Conservation (phyloP, 2,329 filamentous ascomycete species). For the Shiraia sp. region DNA sequence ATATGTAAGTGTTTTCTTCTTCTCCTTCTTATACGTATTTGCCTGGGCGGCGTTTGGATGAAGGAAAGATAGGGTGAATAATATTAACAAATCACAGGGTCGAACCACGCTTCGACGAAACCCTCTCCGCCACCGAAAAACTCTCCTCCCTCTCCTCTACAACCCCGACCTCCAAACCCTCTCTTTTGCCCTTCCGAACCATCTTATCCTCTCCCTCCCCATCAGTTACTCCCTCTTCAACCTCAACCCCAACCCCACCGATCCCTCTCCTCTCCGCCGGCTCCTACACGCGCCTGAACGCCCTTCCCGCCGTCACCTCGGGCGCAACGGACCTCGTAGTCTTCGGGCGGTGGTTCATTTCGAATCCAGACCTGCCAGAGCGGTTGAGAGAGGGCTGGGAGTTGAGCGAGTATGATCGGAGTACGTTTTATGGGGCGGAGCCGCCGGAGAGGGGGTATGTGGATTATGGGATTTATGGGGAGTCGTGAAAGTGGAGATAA, state of each 20-base stretch:
- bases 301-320: slow-evolving; percentile 54
- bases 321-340: slow-evolving; percentile 45
- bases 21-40: too few species aligned
- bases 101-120: slow-evolving; percentile 44
- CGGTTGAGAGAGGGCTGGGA: slow-evolving; percentile 46
- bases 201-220: slow-evolving; percentile 45
- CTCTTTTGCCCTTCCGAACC: slow-evolving; percentile 44
- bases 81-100: slow-evolving; percentile 26
- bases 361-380: slow-evolving; percentile 52
- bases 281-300: slow-evolving; percentile 58
- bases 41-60: too few species aligned
- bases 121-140: slow-evolving; percentile 43
- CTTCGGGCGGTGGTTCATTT: slow-evolving; percentile 52
- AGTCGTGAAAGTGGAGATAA: slow-evolving; percentile 24
- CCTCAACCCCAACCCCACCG: too few species aligned
- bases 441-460: slow-evolving; percentile 45
- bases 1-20: slow-evolving; percentile 32
- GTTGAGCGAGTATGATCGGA: slow-evolving; percentile 48
- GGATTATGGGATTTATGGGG: slow-evolving; percentile 45
- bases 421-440: slow-evolving; percentile 50
- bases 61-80: not conserved
- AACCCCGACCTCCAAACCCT: too few species aligned
- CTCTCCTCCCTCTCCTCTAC: slow-evolving; percentile 33
- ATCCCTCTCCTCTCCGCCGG: slow-evolving; percentile 62
- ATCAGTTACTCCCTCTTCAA: slow-evolving; percentile 58